Evolutionary conservation across 2,329 filamentous ascomycete species (phyloP).

Genomic region (Leptographium wingfieldii): DNA sequence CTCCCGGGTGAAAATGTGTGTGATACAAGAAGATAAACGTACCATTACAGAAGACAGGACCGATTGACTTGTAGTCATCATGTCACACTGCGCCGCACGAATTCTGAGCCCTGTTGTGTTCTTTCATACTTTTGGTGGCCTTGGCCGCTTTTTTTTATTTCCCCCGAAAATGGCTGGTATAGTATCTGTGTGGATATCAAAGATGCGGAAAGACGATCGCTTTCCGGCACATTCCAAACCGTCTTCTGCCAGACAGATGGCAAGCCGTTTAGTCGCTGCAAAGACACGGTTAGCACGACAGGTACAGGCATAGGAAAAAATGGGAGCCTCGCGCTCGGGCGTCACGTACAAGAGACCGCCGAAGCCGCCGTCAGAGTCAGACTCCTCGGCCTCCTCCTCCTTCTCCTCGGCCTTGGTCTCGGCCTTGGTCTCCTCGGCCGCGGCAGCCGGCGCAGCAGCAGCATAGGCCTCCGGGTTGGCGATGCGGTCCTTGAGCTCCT

Average conservation of each 20-base stretch:
- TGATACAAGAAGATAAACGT: conserved; percentile 22
- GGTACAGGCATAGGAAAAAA: background rate
- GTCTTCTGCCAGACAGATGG: background rate
- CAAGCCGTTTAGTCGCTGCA: conserved; percentile 8
- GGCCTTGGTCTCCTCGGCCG: conserved; percentile 35
- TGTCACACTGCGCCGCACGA: background rate
- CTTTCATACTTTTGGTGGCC: background rate
- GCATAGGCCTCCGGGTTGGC: conserved; percentile 98
- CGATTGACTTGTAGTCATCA: background rate
- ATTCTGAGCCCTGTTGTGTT: background rate
- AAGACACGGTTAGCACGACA: background rate
- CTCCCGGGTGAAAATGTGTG: background rate
- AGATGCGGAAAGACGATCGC: background rate
- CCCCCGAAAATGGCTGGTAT: background rate
- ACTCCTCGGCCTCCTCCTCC: conserved; percentile 55
- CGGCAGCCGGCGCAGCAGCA: conserved; percentile 59
- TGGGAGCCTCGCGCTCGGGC: no score
- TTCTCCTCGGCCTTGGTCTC: conserved; percentile 49
- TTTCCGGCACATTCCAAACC: background rate
- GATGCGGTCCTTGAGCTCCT: conserved; percentile 98
- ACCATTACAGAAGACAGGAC: conserved; percentile 24
- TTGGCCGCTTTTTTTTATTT: background rate
- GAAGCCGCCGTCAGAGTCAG: conserved; percentile 57
- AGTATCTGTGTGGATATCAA: background rate
- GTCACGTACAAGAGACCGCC: conserved; percentile 55